Evolutionary conservation across 495 filamentous ascomycete genomes (phyloP).

Genomic region (Penicillium coffeae): DNA sequence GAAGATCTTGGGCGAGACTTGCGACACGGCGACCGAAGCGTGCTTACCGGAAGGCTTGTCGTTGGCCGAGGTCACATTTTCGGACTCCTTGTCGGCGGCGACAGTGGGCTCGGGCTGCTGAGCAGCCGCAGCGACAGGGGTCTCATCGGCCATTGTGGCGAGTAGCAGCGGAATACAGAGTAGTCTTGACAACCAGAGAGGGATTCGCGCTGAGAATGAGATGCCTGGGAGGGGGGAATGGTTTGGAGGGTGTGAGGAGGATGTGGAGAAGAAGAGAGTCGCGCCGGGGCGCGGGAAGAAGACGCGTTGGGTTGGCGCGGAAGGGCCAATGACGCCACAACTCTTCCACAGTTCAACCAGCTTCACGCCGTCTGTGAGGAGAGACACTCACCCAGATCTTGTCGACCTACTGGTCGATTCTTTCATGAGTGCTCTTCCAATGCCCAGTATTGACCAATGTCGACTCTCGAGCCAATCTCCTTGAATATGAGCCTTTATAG

Average conservation of each 20-base stretch:
- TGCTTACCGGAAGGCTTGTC: constrained; percentile 34
- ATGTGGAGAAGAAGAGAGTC: constrained; percentile 45
- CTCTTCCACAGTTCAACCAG: constrained; percentile 3
- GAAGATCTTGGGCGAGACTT: not conserved
- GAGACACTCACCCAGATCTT: no score
- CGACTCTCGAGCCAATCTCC: no score
- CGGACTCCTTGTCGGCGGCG: constrained; percentile 27
- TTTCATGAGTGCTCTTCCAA: no score
- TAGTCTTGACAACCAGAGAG: constrained; percentile 2
- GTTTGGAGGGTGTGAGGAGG: constrained; percentile 20
- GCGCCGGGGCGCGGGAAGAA: constrained; percentile 30
- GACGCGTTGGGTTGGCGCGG: constrained; percentile 36
- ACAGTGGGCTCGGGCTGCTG: constrained; percentile 34
- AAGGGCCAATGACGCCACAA: constrained; percentile 28
- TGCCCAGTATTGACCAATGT: no score
- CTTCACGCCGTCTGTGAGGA: not conserved
- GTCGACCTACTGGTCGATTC: no score
- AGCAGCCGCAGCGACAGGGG: constrained; percentile 30
- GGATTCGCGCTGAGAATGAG: constrained; percentile 1
- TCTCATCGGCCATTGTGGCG: constrained; percentile 44
- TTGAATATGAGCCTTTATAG: no score
- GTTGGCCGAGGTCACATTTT: constrained; percentile 29
- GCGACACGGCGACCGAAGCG: not conserved
- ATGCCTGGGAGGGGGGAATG: constrained; percentile 11
- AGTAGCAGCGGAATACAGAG: not conserved